A percentile compares a stretch with the other conserved stretches of the same genome.
Conservation (phyloP, 2,329 filamentous ascomycete genomes). For the Paraphoma chrysanthemicola region DNA sequence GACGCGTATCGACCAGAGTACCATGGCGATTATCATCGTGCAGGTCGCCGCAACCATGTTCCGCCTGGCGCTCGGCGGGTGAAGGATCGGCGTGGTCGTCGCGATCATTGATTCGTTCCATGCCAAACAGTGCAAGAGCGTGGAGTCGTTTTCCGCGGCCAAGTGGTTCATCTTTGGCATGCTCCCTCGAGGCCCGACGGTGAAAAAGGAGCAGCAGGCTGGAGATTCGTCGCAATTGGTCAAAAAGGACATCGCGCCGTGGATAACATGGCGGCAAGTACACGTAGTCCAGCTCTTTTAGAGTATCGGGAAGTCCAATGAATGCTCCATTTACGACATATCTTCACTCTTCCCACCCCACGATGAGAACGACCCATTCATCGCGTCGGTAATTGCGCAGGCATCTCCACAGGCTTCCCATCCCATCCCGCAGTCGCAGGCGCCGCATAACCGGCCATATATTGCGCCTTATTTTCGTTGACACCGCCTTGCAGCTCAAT, state of each 20-base stretch:
- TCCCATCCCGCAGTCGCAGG: slow-evolving; percentile 9
- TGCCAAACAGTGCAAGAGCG: no score
- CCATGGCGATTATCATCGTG: neutral
- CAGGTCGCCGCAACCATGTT: neutral
- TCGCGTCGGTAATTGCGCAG: neutral
- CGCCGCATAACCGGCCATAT: slow-evolving; percentile 13
- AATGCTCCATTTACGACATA: neutral
- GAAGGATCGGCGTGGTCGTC: no score
- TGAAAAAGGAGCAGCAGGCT: no score
- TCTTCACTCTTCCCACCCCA: neutral
- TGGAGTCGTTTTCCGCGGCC: no score
- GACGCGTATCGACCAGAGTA: neutral
- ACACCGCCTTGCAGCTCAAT: slow-evolving; percentile 12
- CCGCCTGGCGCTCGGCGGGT: neutral
- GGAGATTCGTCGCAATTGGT: no score
- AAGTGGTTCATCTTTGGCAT: no score
- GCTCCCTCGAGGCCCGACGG: no score
- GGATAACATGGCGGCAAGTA: no score
- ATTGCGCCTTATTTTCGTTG: slow-evolving; percentile 2
- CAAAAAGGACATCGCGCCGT: no score
- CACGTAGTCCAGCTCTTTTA: neutral
- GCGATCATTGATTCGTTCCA: no score
- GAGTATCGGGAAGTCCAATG: neutral
- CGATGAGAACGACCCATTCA: neutral
- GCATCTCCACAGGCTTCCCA: slow-evolving; percentile 15